These are phyloP conservation scores for Gastrodia elata DNA, from an alignment of 106 monocot genomes.

Conservation along the genomic window DNA sequence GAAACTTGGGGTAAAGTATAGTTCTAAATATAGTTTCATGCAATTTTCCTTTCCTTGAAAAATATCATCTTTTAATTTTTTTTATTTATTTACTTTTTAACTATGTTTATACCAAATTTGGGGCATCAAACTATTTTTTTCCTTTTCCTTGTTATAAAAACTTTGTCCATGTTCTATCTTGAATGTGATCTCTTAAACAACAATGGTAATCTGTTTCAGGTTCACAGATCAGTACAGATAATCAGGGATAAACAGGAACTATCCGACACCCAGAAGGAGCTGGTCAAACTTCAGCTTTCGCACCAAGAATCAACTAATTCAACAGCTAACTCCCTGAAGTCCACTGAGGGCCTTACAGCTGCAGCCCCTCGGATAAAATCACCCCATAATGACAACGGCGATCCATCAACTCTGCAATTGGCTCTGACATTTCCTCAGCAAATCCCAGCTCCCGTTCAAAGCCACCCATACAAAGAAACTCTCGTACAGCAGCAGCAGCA, in stretches of 20 bases:
- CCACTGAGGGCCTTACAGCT: constrained; percentile 20
- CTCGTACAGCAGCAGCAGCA: constrained; percentile 18
- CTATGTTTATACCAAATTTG: too few species aligned
- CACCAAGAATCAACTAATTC: constrained; percentile 42
- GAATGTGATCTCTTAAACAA: background rate
- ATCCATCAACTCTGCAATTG: constrained; percentile 51
- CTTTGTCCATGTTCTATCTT: background rate
- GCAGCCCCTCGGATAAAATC: constrained; percentile 37
- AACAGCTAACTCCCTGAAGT: constrained; percentile 15
- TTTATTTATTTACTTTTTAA: too few species aligned
- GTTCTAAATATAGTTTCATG: too few species aligned
- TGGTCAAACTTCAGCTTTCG: constrained; percentile 56
- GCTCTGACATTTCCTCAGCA: constrained; percentile 52
- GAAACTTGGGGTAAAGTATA: too few species aligned
- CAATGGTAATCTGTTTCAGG: constrained; percentile 18
- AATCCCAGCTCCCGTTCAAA: constrained; percentile 21
- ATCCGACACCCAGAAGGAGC: constrained; percentile 79
- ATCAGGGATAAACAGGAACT: constrained; percentile 90
- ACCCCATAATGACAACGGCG: constrained; percentile 23
- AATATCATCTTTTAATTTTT: too few species aligned
- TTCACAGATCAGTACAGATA: constrained; percentile 89
- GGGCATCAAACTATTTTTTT: background rate
- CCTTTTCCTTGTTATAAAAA: background rate
- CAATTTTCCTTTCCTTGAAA: too few species aligned
- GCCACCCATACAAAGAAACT: constrained; percentile 3